Evolutionary conservation across 192 early-diverging fungal genomes (phyloP), one percentile per base, ranked within the genome.

Genomic region (Linnemannia exigua): DNA sequence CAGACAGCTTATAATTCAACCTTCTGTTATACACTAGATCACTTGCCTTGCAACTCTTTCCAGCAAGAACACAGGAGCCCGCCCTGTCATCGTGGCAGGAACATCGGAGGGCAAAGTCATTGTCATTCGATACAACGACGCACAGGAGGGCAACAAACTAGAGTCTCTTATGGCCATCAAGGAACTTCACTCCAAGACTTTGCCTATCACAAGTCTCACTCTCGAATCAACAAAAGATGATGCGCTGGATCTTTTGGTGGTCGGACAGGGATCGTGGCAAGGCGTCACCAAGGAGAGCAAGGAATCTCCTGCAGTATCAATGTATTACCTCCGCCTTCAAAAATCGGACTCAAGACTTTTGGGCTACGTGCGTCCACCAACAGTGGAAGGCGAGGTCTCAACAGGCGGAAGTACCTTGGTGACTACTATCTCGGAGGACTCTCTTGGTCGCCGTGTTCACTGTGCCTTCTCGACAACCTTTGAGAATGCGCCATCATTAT

Each of bases 321-420:
- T 86, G 66, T 86, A 86, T 48, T 76, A 76, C 70, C 84, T 86
- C 25, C 84, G 84, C n/a, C 78, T 72, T 46, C 74, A 76, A 31
- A 67, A 63, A 74, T 79, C 84, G 1, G 84, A 86, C 16, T 76
- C 75, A 50, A 33, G 84, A 16, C 66, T 86, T 12, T 38, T 86
- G 69, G 84, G 84, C 36, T 66, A 86, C 37, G 78, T 86, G 31
- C 74, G 80, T 17, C 78, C 84, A 75, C 75, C 79, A 1, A 71
- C 80, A 44, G n/a, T 80, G 37, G 84, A 80, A 28, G 84, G 84
- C 15, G 84, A 86, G 61, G 52, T 73, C 17, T 69, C 74, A 2
- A 72, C 69, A 37, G 78, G 79, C 37, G 84, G 84, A 38, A 86
- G 68, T 74, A 86, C 84, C 0, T 75, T 86, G 44, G 69, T 78